Base-by-base conservation (phyloP, 1,139 yeast genomes). In the Pichia norvegensis region DNA sequence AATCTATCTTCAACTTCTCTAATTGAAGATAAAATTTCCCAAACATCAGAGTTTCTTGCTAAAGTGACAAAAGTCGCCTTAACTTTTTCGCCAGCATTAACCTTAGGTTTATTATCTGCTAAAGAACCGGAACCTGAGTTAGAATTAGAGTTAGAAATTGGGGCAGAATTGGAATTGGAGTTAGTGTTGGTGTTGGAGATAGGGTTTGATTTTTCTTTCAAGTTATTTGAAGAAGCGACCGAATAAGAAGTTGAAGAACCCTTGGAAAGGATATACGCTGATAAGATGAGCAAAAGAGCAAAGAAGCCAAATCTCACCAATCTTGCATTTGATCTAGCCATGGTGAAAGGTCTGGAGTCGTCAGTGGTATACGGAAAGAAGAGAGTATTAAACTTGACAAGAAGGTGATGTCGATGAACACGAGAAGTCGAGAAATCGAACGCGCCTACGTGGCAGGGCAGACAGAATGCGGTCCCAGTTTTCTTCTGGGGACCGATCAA, bases 1-100 rank as follows among this genome's bases (percentile, higher is more conserved):
- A 84, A 85, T 41, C 88, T 69, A 60, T 81, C 86, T 64, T 85
- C 92, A 46, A 82, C 71, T 40, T 71, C 67, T 55, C 78, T 68
- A 44, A 79, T 73, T 0, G 82, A 72, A 35, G 65, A 65, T 40
- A 73, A 67, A 45, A 79, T 63, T 20, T 67, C 67, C 64, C 68
- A 67, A 39, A 78, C 57, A 58, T 79, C 85, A 2, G 62, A 56
- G 58, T 79, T 78, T 60, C 83, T 66, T 5, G 79, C 81, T 54
- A 77, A 66, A 0, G 79, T 68, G 38, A 80, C 82, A 54, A 81
- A 71, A 3, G 84, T 74, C 19, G 86, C 87, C 51, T 75, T 78
- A 41, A 76, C 80, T 41, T 61, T 66, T 16, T 62, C 58, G n/a
- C 57, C 63, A 4, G 49, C 33, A 22, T 53, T 33, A 27, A 50